A percentile compares a stretch with the other conserved stretches of the same genome.
These are phyloP conservation scores for Colletotrichum endophyticum DNA, from an alignment of 2,329 filamentous ascomycete genomes.

Conservation along the genomic window DNA sequence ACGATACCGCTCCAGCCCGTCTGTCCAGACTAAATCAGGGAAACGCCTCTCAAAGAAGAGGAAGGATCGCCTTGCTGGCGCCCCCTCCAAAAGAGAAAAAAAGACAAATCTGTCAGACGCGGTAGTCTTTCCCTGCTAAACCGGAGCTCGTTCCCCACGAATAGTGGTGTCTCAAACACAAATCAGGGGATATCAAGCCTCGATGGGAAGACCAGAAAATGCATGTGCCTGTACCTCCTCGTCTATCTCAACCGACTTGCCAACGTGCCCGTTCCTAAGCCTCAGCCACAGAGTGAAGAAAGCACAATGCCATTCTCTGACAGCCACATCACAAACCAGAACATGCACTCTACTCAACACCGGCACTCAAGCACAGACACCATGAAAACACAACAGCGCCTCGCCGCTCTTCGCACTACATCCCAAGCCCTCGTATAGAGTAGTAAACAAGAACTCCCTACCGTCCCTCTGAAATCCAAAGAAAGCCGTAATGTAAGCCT, in stretches of 20 bases:
- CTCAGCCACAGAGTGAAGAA: not conserved
- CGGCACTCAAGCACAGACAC: not conserved
- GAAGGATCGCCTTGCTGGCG: not conserved
- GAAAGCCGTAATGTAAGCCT: not conserved
- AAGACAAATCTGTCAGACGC: not conserved
- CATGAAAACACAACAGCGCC: not conserved
- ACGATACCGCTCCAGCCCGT: not conserved
- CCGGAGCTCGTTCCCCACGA: not conserved
- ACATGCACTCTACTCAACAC: not conserved
- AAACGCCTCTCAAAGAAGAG: not conserved
- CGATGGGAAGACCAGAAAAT: not conserved
- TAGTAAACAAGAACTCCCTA: too few relatives aligned
- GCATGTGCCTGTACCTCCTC: not conserved
- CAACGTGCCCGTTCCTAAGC: not conserved
- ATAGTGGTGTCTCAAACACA: not conserved
- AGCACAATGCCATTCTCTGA: not conserved
- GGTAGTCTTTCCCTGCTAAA: not conserved
- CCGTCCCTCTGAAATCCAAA: not conserved
- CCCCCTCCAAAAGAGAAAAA: not conserved
- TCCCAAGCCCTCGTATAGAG: not conserved
- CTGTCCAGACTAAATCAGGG: not conserved
- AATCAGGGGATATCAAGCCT: not conserved
- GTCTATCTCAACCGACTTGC: not conserved
- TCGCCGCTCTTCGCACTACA: too few relatives aligned
- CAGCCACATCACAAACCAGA: not conserved